phyloP scores from a whole-genome alignment of 352 stramenopile genomes.

The Aphanomyces euteiches region DNA sequence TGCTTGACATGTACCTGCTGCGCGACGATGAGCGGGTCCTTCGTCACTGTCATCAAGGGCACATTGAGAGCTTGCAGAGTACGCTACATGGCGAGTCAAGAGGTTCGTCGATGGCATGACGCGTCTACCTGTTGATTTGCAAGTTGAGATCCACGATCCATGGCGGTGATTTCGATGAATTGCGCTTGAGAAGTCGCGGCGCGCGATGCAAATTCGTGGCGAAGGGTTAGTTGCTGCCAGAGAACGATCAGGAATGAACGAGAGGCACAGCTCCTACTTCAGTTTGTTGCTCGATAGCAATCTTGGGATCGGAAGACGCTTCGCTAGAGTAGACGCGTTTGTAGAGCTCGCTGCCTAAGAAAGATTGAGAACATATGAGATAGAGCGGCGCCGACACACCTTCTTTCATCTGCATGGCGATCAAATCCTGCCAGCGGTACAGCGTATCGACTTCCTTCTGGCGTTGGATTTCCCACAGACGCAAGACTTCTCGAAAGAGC shows the following conservation, averaged over 20 bases:
- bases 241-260: not conserved
- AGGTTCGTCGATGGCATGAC: not conserved
- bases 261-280: not conserved
- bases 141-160: slow-evolving; percentile 58
- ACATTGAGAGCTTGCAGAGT: slow-evolving; percentile 71
- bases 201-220: slow-evolving; percentile 58
- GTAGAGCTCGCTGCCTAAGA: no score
- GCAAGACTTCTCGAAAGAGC: slow-evolving; percentile 64
- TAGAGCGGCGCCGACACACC: slow-evolving; percentile 50
- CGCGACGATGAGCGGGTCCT: slow-evolving; percentile 35
- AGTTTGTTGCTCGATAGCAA: not conserved
- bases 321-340: no score
- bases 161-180: slow-evolving; percentile 69
- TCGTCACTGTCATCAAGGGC: slow-evolving; percentile 59
- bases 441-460: slow-evolving; percentile 63
- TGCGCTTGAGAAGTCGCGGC: slow-evolving; percentile 74
- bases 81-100: not conserved
- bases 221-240: slow-evolving; percentile 54
- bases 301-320: no score
- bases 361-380: no score
- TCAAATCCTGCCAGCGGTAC: slow-evolving; percentile 74
- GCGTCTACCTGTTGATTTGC: slow-evolving; percentile 54
- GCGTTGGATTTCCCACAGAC: slow-evolving; percentile 56
- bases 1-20: slow-evolving; percentile 11
- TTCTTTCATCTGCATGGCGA: slow-evolving; percentile 81